Evolutionary conservation across 176 grass and related monocot species (phyloP), one percentile per base, ranked within the genome.

Genomic region (Rhynchospora breviuscula): DNA sequence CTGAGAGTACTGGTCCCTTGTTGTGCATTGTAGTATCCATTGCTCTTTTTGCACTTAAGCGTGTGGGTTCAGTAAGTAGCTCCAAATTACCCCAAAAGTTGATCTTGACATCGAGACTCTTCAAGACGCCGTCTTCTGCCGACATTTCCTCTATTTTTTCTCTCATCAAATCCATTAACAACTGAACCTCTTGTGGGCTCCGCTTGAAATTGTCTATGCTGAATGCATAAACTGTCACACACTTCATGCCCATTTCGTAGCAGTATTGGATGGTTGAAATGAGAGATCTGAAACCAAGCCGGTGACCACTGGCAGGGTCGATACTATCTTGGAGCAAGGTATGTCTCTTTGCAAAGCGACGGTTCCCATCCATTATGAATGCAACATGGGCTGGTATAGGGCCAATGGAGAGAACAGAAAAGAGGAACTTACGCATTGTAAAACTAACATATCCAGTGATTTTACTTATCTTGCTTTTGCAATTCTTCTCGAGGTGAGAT

Each of bases 311-410:
- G 44, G 89, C 92, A 69, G 90, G 22, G 51, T 85, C 72, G 11
- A 85, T 85, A 77, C 72, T 5, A 31, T 56, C 49, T 54, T 3
- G 48, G 6, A 25, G 73, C 12, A 77, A 54, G 13, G 19, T 49
- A 59, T 81, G 84, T 73, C 66, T 88, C 83, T 94, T 98, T 54
- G 92, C 92, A 59, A 88, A 98, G 73, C 95, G 89, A 9, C 90
- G 92, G 46, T 94, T 98, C 81, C 95, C 95, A 25, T 98, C 95
- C 92, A 98, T 92, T 46, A 98, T 94, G 85, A 98, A 84, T 0
- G 90, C 95, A 10, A 93, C 82, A 58, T 98, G 95, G 2, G 79
- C 88, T 17, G 92, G 89, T 85, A 94, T 90, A 13, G 92, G 92
- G 8, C 95, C 95, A 52, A 87, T 85, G 6, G 89, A 90, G 22